Conservation (phyloP, 192 early-diverging fungal genomes). For the Nowakowskiella sp. region DNA sequence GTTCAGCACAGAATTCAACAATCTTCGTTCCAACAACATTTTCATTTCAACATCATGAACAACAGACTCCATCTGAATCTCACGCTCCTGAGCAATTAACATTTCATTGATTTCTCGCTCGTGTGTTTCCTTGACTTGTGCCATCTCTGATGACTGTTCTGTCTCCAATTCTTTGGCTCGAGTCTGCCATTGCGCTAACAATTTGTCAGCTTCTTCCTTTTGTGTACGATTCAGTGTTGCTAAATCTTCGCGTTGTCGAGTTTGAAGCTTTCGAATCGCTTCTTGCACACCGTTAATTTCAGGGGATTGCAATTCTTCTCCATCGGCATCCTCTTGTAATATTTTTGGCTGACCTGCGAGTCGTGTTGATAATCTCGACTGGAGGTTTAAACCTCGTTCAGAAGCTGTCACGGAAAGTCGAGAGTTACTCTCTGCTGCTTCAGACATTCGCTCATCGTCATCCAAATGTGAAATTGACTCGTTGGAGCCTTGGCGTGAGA, state of each 20-base stretch:
- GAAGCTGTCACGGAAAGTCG: too few species aligned
- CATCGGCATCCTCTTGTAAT: too few species aligned
- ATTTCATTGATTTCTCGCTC: conserved; percentile 13
- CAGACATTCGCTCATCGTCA: too few species aligned
- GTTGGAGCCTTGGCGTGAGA: too few species aligned
- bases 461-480: too few species aligned
- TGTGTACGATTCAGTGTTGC: not conserved
- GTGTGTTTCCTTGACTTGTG: conserved; percentile 10
- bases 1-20: conserved; percentile 27
- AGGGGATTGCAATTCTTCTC: too few species aligned
- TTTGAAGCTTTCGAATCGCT: too few species aligned
- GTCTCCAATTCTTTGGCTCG: conserved; percentile 8
- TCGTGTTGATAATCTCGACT: too few species aligned
- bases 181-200: conserved; percentile 13
- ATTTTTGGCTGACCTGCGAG: too few species aligned
- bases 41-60: conserved; percentile 30
- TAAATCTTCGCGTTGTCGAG: conserved; percentile 9
- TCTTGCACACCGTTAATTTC: too few species aligned
- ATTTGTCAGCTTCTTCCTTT: conserved; percentile 4
- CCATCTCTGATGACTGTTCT: conserved; percentile 13
- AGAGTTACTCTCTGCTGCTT: too few species aligned
- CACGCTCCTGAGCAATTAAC: conserved; percentile 21
- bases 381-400: too few species aligned
- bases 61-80: conserved; percentile 31
- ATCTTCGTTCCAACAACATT: conserved; percentile 23